Base-by-base conservation (phyloP, 306 rosid genomes). In the Senna siamea region DNA sequence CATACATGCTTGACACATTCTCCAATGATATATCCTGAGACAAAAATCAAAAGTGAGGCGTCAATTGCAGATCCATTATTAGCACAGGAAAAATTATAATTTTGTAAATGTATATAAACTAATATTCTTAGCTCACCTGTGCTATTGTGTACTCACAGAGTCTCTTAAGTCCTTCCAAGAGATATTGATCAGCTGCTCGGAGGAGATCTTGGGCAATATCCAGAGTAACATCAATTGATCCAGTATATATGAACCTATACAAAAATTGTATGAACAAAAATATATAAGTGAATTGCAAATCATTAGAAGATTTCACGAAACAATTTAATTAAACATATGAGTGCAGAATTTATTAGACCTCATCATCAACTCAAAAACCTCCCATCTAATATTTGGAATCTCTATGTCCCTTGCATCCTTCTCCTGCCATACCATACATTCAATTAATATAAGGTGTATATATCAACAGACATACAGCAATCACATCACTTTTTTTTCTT, bases 321-420 rank as follows among this genome's bases (percentile, higher is more conserved):
- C 79, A 73, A 32, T 54, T 53, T 14, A 1, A 20, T 22, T 38
- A 73, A 73, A 26, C 30, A 34, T 41, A 61, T 38, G 65, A 79
- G 13, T 53, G 32, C 47, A 70, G 60, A 64, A 62, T 66, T 71
- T 74, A 59, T 23, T 58, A 34, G 57, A 94, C 99, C 99, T 92
- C 97, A 94, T 94, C 99, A 94, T 94, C 87, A 94, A 82, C 85
- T 94, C 90, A 2, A 94, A 94, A 76, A 94, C 96, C 70, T 88
- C 97, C 99, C 99, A 94, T 88, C 88, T 91, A 77, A 94, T 94
- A 80, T 94, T 92, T 74, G 99, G 99, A 77, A 94, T 94, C 81
- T 94, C 99, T 72, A 94, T 92, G 80, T 94, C 99, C 82, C 90
- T 92, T 41, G 99, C 99, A 82, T 94, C 97, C 89, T 94, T 94